Evolutionary conservation across 176 grass and related monocot genomes (phyloP).

Genomic region (Ensete glaucum): DNA sequence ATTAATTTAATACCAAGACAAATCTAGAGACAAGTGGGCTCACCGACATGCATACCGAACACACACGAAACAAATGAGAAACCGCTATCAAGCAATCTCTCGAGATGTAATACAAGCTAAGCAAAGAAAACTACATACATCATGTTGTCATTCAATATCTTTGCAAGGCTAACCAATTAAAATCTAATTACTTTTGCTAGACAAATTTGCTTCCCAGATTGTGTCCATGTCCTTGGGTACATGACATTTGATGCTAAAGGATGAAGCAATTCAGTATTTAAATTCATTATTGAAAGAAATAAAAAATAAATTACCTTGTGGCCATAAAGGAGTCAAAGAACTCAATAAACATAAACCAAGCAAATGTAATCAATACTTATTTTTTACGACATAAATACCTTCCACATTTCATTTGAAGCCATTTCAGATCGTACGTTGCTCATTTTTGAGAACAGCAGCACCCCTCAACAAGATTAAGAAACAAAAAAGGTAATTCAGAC

Average conservation of each 20-base stretch:
- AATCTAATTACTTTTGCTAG: too few relatives aligned
- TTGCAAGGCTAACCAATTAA: too few relatives aligned
- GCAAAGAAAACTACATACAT: too few relatives aligned
- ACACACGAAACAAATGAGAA: too few relatives aligned
- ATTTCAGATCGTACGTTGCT: conserved; percentile 92
- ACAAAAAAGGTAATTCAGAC: conserved; percentile 19
- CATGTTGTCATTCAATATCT: too few relatives aligned
- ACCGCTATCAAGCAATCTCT: too few relatives aligned
- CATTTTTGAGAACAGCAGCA: conserved; percentile 91
- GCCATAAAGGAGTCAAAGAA: not conserved
- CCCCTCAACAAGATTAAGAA: conserved; percentile 38
- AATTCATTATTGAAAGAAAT: not conserved
- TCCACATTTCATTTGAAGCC: conserved; percentile 84
- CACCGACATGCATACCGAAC: too few relatives aligned
- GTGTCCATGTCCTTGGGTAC: too few relatives aligned
- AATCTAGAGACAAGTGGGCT: too few relatives aligned
- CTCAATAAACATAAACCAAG: not conserved
- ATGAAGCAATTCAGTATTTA: not conserved
- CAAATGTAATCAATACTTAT: not conserved
- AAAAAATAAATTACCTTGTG: not conserved
- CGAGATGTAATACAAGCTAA: too few relatives aligned
- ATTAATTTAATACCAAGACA: too few relatives aligned
- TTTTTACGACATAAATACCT: conserved; percentile 37
- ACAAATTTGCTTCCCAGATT: too few relatives aligned
- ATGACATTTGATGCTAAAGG: not conserved